These are phyloP conservation scores for Nelumbo lutea DNA, from an alignment of 164 flowering plant genomes.

Conservation along the genomic window DNA sequence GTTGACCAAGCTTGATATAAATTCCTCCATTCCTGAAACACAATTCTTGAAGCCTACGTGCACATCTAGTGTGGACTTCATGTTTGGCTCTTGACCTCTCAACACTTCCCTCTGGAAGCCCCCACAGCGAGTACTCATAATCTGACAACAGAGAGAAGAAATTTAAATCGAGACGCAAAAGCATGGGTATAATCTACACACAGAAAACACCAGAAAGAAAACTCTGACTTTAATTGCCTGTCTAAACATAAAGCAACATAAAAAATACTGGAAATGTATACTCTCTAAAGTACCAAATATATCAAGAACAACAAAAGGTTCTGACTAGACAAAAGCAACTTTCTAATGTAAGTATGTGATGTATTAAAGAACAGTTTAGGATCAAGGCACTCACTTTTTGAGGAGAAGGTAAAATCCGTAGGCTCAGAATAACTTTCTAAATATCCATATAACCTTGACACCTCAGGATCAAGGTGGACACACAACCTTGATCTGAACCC, in stretches of 20 bases:
- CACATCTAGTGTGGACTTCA: conserved; percentile 80
- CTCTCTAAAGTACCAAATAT: background rate
- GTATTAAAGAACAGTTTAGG: too few species aligned
- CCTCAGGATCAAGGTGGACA: too few species aligned
- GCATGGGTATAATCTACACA: background rate
- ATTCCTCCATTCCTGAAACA: conserved; percentile 97
- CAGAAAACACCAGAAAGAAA: background rate
- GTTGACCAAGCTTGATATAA: conserved; percentile 96
- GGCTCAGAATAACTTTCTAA: too few species aligned
- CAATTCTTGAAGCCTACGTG: conserved; percentile 70
- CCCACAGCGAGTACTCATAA: conserved; percentile 82
- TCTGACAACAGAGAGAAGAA: conserved; percentile 32
- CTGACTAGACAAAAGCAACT: too few species aligned
- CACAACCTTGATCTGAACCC: too few species aligned
- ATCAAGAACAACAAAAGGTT: background rate
- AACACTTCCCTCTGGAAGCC: conserved; percentile 71
- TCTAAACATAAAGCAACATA: background rate
- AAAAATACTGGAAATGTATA: background rate
- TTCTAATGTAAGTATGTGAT: too few species aligned
- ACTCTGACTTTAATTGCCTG: background rate
- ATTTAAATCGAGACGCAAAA: conserved; percentile 1
- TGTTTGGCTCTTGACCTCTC: conserved; percentile 63
- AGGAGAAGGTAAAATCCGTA: too few species aligned
- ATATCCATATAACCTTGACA: too few species aligned
- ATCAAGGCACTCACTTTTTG: too few species aligned